A percentile compares a stretch with the other conserved stretches of the same genome.
Evolutionary conservation across 129 eudicot species (phyloP).

Genomic region (Deinandra increscens): DNA sequence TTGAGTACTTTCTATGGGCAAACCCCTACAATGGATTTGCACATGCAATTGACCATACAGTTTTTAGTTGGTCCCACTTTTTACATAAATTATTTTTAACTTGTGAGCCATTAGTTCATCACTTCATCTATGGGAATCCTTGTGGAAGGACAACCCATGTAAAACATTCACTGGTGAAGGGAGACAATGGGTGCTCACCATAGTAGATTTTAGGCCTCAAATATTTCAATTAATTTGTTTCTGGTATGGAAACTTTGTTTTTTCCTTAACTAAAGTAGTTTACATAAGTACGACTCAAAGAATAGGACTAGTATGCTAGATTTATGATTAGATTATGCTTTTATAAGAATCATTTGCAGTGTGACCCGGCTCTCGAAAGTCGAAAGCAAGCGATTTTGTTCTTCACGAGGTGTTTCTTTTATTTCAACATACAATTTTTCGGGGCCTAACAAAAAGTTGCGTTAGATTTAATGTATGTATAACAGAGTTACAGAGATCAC

Average conservation of each 20-base stretch:
- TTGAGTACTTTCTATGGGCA: not conserved
- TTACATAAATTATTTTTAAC: not conserved
- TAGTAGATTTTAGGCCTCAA: not conserved
- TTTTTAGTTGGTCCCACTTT: not conserved
- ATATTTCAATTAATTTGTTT: too few relatives aligned
- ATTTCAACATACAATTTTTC: not conserved
- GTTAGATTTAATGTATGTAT: not conserved
- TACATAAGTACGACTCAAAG: not conserved
- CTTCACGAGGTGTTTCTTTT: not conserved
- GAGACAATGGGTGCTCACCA: not conserved
- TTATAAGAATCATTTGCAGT: not conserved
- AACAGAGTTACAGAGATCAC: not conserved
- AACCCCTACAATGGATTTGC: not conserved
- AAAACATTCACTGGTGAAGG: not conserved
- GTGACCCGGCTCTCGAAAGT: not conserved
- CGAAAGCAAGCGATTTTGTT: too few relatives aligned
- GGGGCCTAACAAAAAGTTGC: not conserved
- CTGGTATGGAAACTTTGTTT: not conserved
- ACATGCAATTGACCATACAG: not conserved
- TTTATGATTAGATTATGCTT: not conserved
- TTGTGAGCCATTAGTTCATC: not conserved
- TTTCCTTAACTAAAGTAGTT: not conserved
- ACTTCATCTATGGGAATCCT: not conserved
- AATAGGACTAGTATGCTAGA: not conserved
- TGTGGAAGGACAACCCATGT: not conserved